Base-by-base conservation (phyloP, 2,329 filamentous ascomycete species). In the Epichloe glyceriae region DNA sequence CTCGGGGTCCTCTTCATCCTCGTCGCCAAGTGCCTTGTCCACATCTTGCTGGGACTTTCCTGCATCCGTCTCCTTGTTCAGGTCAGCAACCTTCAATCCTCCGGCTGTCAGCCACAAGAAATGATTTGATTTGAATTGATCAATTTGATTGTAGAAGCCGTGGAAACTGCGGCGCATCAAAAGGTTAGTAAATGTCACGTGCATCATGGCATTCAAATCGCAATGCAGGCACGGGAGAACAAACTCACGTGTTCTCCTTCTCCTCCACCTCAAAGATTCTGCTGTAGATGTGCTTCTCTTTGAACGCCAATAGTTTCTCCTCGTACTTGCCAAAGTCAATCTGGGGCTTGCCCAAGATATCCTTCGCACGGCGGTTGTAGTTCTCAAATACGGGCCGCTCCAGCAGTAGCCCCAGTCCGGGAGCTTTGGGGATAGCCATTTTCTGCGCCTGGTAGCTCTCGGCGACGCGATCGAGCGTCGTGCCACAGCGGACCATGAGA, bases 361-460 rank as follows among this genome's bases (percentile, higher is more conserved):
- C 73, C 7, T 75, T 75, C 1, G 86, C 82, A 56, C 84, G 81
- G 50, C 76, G 76, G 67, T 96, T 98, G 70, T 96, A 97, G 47
- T 73, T 82, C 54, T 91, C 84, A 63, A 98, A 98, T 0, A 97
- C 86, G 2, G 93, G 93, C 1, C 88, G 74, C 69, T 98, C 93
- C 4, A 98, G 78, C 50, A 97, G 72, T 42, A 98, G 70, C 0
- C 93, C 93, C 37, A 98, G 69, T 4, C 88, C 86, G 0, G 93
- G 93, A 0, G 90, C 93, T 69, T 97, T 97, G 50, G 93, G 93
- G 51, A 98, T 95, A 46, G 85, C 85, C 60, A 95, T 86, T 52
- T 84, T 82, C 19, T 80, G 76, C 5, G 74, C 64, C 1, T 78
- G 79, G 65, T 95, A 95, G 53, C 82, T 87, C 54, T 94, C 78